These are phyloP conservation scores for Ophiostoma angusticollis DNA, from an alignment of 2,329 filamentous ascomycete species.

Conservation along the genomic window DNA sequence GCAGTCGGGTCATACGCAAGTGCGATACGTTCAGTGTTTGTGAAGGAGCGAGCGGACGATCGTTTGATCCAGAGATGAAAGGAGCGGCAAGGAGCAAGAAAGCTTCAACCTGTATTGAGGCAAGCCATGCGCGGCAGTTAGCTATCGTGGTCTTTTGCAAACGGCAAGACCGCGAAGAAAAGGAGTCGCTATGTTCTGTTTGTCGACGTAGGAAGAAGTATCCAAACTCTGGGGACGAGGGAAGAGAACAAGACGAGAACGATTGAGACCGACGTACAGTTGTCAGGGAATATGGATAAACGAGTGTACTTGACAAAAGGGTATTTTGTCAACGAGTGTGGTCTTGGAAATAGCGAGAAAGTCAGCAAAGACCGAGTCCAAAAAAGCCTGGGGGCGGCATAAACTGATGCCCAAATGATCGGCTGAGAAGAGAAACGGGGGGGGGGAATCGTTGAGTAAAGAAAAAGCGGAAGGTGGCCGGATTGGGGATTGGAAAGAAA, in stretches of 20 bases:
- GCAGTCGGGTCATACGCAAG: conserved; percentile 3
- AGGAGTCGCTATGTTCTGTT: no score
- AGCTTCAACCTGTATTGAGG: conserved; percentile 1
- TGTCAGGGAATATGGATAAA: conserved; percentile 37
- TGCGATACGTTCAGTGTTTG: not conserved
- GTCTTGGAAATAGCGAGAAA: conserved; percentile 14
- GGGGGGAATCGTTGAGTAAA: not conserved
- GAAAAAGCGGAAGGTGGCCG: conserved; percentile 3
- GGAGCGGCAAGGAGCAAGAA: not conserved
- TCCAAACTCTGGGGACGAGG: no score
- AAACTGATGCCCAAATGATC: conserved; percentile 21
- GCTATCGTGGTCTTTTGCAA: not conserved
- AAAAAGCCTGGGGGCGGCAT: conserved; percentile 13
- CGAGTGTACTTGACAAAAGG: conserved; percentile 46
- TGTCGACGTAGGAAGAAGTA: no score
- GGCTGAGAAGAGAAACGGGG: conserved; percentile 10
- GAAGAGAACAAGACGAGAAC: no score
- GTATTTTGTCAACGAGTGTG: conserved; percentile 36
- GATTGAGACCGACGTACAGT: conserved; percentile 15
- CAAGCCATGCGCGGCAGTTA: conserved; percentile 3
- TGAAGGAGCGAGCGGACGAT: conserved; percentile 11
- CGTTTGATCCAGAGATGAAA: conserved; percentile 5
- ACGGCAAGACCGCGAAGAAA: not conserved
- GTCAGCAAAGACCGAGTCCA: not conserved
- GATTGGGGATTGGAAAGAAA: conserved; percentile 4